phyloP scores from a whole-genome alignment of 345 rosid species.

The Crucihimalaya himalaica region DNA sequence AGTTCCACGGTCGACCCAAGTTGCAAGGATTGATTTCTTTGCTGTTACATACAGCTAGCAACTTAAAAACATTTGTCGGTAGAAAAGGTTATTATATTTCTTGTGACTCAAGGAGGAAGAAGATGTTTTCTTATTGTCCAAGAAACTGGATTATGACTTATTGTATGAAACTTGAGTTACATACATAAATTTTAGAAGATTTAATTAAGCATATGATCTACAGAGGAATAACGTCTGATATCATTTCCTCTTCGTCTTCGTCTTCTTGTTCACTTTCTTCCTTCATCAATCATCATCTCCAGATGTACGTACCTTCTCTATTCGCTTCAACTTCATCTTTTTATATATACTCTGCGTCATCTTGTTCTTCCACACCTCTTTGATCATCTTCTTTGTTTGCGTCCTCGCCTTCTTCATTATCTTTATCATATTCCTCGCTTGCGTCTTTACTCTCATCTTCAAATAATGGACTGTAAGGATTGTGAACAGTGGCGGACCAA shows the following conservation, averaged over 20 bases:
- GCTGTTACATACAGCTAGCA: not conserved
- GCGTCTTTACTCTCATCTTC: not conserved
- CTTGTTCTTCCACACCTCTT: not conserved
- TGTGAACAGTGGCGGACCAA: not conserved
- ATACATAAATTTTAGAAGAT: not conserved
- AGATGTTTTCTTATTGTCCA: not conserved
- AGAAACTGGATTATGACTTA: not conserved
- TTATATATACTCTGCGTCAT: not conserved
- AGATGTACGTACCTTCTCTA: not conserved
- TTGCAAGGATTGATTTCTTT: constrained; percentile 9
- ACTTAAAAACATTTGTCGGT: not conserved
- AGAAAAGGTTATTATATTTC: not conserved
- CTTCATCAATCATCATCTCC: not conserved
- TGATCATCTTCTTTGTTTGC: not conserved
- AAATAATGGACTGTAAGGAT: not conserved
- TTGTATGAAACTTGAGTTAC: constrained; percentile 10
- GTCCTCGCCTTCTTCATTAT: not conserved
- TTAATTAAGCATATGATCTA: not conserved
- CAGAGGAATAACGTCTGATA: not conserved
- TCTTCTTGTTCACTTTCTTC: not conserved
- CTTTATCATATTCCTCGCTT: not conserved
- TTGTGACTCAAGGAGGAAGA: not conserved
- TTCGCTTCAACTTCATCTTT: constrained; percentile 9
- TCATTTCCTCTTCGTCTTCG: not conserved
- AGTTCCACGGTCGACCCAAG: constrained; percentile 24